Percentiles rank a stretch among this genome's conserved stretches.
These are phyloP conservation scores for Xylaria sp. DNA, from an alignment of 2,329 filamentous ascomycete species.

Conservation along the genomic window DNA sequence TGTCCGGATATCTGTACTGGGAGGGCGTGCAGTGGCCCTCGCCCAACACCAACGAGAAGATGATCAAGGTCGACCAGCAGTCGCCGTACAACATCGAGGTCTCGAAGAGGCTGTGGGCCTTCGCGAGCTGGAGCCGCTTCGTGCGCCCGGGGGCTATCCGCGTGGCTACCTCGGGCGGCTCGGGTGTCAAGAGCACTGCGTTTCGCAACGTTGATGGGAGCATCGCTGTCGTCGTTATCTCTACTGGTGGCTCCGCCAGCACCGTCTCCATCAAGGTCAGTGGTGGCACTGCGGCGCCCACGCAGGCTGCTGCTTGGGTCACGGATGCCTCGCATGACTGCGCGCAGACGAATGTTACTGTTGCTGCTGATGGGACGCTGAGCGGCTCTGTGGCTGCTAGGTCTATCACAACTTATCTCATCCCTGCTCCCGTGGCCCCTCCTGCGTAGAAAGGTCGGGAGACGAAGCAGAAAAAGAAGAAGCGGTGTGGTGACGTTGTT, in stretches of 20 bases:
- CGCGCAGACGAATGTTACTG: constrained; percentile 39
- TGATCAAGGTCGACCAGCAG: constrained; percentile 60
- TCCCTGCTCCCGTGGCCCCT: constrained; percentile 37
- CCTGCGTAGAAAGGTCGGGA: constrained; percentile 15
- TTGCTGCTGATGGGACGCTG: constrained; percentile 40
- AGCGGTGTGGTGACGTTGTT: neutral
- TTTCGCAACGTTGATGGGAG: constrained; percentile 54
- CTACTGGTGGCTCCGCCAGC: constrained; percentile 37
- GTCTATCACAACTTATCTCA: constrained; percentile 46
- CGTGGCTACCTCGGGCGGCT: constrained; percentile 47
- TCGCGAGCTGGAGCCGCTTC: constrained; percentile 55
- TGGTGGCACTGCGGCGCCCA: constrained; percentile 24
- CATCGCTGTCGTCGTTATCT: constrained; percentile 53
- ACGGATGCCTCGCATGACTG: constrained; percentile 45
- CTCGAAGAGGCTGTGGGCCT: constrained; percentile 54
- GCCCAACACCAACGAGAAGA: constrained; percentile 54
- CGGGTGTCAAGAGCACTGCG: constrained; percentile 50
- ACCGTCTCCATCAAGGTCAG: constrained; percentile 37
- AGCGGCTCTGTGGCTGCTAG: constrained; percentile 43
- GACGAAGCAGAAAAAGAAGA: too few relatives aligned
- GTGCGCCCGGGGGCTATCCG: constrained; percentile 53
- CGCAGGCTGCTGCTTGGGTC: constrained; percentile 45
- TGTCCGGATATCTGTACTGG: constrained; percentile 67
- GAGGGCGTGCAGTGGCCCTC: constrained; percentile 51
- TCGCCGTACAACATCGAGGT: constrained; percentile 50